phyloP scores from a whole-genome alignment of 2,329 filamentous ascomycete genomes.

The Cytospora piceae region DNA sequence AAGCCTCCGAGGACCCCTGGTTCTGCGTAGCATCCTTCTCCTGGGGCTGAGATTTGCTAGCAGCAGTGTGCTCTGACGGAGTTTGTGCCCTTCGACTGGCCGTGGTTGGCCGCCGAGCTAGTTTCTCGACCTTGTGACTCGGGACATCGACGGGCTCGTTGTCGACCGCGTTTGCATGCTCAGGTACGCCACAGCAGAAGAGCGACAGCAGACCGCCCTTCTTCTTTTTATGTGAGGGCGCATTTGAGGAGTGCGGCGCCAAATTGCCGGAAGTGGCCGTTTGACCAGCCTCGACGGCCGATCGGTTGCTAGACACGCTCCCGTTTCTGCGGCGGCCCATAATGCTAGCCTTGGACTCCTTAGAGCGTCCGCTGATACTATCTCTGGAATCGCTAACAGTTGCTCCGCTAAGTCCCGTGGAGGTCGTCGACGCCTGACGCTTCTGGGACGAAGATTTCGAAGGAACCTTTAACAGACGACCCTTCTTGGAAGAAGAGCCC shows the following conservation, averaged over 20 bases:
- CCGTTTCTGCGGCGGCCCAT: conserved; percentile 66
- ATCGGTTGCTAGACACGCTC: conserved; percentile 69
- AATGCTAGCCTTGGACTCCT: conserved; percentile 68
- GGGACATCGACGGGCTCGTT: conserved; percentile 57
- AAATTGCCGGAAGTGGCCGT: conserved; percentile 54
- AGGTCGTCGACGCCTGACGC: conserved; percentile 61
- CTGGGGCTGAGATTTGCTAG: conserved; percentile 46
- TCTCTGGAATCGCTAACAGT: conserved; percentile 63
- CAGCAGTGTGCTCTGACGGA: conserved; percentile 53
- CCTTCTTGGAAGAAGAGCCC: conserved; percentile 50
- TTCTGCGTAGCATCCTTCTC: conserved; percentile 54
- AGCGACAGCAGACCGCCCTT: conserved; percentile 61
- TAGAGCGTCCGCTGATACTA: conserved; percentile 67
- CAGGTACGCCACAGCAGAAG: conserved; percentile 69
- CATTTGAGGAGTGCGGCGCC: conserved; percentile 55
- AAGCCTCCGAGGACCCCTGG: conserved; percentile 41
- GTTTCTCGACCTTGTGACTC: conserved; percentile 59
- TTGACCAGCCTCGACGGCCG: conserved; percentile 57
- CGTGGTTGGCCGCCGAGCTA: conserved; percentile 58
- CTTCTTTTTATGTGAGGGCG: conserved; percentile 56
- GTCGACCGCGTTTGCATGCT: conserved; percentile 58
- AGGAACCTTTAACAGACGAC: conserved; percentile 60
- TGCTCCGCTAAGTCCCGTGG: conserved; percentile 63
- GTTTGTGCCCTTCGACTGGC: conserved; percentile 58
- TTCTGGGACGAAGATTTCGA: conserved; percentile 66